Evolutionary conservation across 345 rosid species (phyloP), one percentile per base, ranked within the genome.

Genomic region (Corymbia maculata): DNA sequence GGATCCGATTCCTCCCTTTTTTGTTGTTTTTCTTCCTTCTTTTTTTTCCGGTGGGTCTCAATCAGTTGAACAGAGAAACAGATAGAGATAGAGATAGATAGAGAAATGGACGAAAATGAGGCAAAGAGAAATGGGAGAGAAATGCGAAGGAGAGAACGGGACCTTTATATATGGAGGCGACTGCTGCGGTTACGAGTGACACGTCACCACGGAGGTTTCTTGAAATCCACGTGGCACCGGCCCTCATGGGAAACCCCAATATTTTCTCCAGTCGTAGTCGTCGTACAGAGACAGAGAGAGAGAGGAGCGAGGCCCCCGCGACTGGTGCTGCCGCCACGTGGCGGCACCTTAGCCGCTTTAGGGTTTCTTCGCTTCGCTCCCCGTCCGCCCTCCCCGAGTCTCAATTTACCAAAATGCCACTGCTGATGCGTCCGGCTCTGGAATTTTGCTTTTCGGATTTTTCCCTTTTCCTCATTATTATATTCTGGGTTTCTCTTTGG

Each of bases 81-180:
- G 15, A 11, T 24, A 3, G 68, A 2, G 68, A 26, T 13, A 61
- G 32, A 12, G 30, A 51, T 44, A 36, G 87, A 64, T 55, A 68
- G 88, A 44, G 87, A 89, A 90, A 91, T 49, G 94, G 92, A 90
- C 90, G 94, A 89, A 91, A 26, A 88, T 10, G 92, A 88, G 86
- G 79, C 57, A 49, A 21, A 66, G 53, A n/a, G 30, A 85, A 2
- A 22, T 12, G 89, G 61, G 55, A 10, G 55, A 57, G 30, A 6
- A 51, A 4, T 4, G 4, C 22, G 2, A 2, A 6, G 3, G 5
- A 21, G 12, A n/a, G 14, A 8, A 5, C 36, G 5, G 53, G 12
- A 32, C 64, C 85, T 85, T 90, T 93, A 85, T 95, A 93, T 92
- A 93, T 32, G 93, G 94, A 93, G 94, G 96, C 94, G 90, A 24